A percentile compares a stretch with the other conserved stretches of the same genome.
Evolutionary conservation across 176 grass and related monocot species (phyloP).

Genomic region (Rhynchospora tenuis): DNA sequence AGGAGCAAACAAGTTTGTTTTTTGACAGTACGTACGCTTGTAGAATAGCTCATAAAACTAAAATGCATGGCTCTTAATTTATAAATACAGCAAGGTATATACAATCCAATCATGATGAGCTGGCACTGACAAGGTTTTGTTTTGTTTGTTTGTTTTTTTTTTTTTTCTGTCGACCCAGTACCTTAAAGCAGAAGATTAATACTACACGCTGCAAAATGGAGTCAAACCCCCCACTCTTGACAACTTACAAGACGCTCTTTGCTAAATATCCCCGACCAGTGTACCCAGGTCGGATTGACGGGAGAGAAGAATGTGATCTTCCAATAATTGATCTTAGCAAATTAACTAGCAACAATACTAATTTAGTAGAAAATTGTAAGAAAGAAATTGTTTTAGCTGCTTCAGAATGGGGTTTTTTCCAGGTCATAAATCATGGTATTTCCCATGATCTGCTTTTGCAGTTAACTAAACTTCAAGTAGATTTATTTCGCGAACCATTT

Average conservation of each 20-base stretch:
- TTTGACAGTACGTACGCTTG: too few relatives aligned
- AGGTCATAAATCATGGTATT: conserved; percentile 58
- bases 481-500: conserved; percentile 46
- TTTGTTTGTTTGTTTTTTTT: too few relatives aligned
- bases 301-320: conserved; percentile 18
- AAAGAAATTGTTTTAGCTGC: conserved; percentile 45
- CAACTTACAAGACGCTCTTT: conserved; percentile 53
- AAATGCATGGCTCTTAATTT: neutral
- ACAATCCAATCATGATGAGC: neutral
- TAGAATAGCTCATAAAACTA: too few relatives aligned
- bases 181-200: neutral
- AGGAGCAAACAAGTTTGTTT: neutral
- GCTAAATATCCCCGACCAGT: neutral
- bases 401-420: conserved; percentile 84
- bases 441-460: conserved; percentile 23
- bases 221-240: conserved; percentile 43
- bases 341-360: neutral
- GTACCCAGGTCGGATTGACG: neutral
- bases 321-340: conserved; percentile 38
- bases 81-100: neutral
- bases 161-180: neutral
- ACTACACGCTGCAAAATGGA: conserved; percentile 6
- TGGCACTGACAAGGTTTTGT: neutral
- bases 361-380: conserved; percentile 29
- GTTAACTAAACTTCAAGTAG: conserved; percentile 26